Percentiles rank a stretch among this genome's conserved stretches.
Evolutionary conservation across 805 yeast species (phyloP).

Genomic region (Metschnikowia anglica): DNA sequence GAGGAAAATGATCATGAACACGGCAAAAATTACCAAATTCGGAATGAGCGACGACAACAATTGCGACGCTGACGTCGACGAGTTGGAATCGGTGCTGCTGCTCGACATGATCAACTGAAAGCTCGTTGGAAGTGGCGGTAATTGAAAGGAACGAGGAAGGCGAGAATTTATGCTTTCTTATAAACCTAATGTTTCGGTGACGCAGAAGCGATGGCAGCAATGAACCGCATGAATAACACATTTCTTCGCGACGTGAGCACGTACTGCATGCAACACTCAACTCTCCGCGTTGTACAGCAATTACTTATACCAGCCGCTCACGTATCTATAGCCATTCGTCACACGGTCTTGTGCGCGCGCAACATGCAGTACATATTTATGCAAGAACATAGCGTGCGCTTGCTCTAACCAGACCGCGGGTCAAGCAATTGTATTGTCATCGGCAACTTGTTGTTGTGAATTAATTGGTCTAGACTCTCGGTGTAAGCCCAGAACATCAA

Average conservation of each 20-base stretch:
- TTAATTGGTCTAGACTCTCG: no score
- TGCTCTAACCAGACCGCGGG: no score
- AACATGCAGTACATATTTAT: not conserved
- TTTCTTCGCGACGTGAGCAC: slow-evolving; percentile 4
- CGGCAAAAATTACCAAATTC: slow-evolving; percentile 40
- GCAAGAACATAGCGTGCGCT: not conserved
- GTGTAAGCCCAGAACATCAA: no score
- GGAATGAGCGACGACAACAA: slow-evolving; percentile 50
- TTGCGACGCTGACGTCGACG: slow-evolving; percentile 46
- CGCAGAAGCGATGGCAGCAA: slow-evolving; percentile 12
- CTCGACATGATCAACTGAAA: slow-evolving; percentile 5
- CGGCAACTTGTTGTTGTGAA: no score
- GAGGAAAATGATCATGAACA: slow-evolving; percentile 43
- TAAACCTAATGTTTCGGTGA: slow-evolving; percentile 3
- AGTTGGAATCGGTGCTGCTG: slow-evolving; percentile 1
- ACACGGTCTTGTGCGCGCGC: slow-evolving; percentile 1
- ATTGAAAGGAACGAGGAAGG: not conserved
- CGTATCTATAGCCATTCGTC: not conserved
- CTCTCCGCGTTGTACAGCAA: slow-evolving; percentile 2
- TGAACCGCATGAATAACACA: slow-evolving; percentile 3
- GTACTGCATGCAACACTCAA: not conserved
- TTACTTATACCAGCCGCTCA: slow-evolving; percentile 3
- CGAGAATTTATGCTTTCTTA: not conserved
- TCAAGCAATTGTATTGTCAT: no score
- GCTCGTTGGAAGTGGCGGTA: not conserved